Percentiles rank a stretch among this genome's conserved stretches.
These are phyloP conservation scores for Neofusicoccum kwambonambiense DNA, from an alignment of 2,329 filamentous ascomycete genomes.

Conservation along the genomic window DNA sequence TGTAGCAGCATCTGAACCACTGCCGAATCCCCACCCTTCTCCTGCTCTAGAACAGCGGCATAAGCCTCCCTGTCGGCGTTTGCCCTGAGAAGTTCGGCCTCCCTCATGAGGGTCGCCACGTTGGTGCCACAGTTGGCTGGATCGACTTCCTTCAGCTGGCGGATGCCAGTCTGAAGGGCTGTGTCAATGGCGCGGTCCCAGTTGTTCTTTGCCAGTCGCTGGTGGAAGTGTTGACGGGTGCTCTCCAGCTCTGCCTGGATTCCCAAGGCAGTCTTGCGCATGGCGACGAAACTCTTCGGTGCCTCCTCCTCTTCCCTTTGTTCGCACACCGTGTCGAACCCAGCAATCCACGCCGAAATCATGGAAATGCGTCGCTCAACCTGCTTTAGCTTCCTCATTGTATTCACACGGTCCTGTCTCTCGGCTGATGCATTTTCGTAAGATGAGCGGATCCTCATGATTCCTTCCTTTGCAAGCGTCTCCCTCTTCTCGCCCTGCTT, in stretches of 20 bases:
- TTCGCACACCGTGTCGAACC: conserved; percentile 82
- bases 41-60: conserved; percentile 75
- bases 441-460: conserved; percentile 74
- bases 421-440: conserved; percentile 79
- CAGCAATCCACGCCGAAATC: conserved; percentile 88
- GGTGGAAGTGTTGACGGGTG: conserved; percentile 86
- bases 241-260: conserved; percentile 86
- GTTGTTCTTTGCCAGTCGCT: conserved; percentile 72
- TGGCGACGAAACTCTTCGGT: conserved; percentile 66
- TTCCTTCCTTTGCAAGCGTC: conserved; percentile 69
- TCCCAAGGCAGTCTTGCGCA: conserved; percentile 85
- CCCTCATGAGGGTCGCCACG: conserved; percentile 69
- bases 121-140: conserved; percentile 64
- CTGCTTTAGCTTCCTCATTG: conserved; percentile 78
- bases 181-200: conserved; percentile 90
- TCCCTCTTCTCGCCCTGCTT: conserved; percentile 88
- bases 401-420: conserved; percentile 72
- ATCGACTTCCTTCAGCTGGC: conserved; percentile 72
- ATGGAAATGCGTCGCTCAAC: conserved; percentile 82
- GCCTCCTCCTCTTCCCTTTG: conserved; percentile 65
- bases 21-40: conserved; percentile 74
- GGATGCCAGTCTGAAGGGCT: conserved; percentile 79
- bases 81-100: conserved; percentile 81
- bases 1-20: conserved; percentile 80
- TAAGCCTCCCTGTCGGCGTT: conserved; percentile 80